Evolutionary conservation across 371 early-diverging fungal genomes (phyloP), one percentile per base, ranked within the genome.

Genomic region (Actinomucor elegans): DNA sequence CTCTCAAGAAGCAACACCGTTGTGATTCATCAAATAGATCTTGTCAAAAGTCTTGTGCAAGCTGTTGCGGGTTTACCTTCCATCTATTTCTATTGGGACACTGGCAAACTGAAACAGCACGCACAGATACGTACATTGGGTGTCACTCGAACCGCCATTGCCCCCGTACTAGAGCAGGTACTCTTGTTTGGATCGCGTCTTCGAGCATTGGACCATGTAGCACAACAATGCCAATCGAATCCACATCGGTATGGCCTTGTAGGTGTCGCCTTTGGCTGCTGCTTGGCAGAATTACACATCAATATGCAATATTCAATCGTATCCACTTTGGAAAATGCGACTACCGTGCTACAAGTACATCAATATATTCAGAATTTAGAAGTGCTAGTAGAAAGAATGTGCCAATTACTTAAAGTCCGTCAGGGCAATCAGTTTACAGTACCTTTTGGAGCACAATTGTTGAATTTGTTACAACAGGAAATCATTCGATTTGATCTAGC

Each of bases 251-350:
- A 75, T 50, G 73, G 81, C 9, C 51, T 73, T 17, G 66, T 66
- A 29, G 71, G 79, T 1, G 57, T 73, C 6, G 79, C 81, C 2
- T 81, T 81, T 48, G 77, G 71, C 8, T 71, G 68, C 23, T 73
- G 79, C 17, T 36, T 81, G 40, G 57, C 58, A 1, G 75, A 77
- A 5, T 48, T 77, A 8, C 50, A 66, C 32, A 51, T 71, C 0
- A 59, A 71, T 27, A 43, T 81, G 17, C 81, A 77, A 28, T 63
- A 71, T 12, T 44, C 67, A 0, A 45, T 79, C 1, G 45, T 73
- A 4, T 43, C 59, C 3, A 23, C 38, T 34, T 40, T 52, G 5
- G 35, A 45, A 10, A 23, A 41, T 10, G 48, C 47, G 8, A 42
- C 18, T 18, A 59, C 66, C 2, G 37, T 81, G 4, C 27, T 79